Evolutionary conservation across 2,329 filamentous ascomycete genomes (phyloP).

Genomic region (Aspergillus quadrilineatus): DNA sequence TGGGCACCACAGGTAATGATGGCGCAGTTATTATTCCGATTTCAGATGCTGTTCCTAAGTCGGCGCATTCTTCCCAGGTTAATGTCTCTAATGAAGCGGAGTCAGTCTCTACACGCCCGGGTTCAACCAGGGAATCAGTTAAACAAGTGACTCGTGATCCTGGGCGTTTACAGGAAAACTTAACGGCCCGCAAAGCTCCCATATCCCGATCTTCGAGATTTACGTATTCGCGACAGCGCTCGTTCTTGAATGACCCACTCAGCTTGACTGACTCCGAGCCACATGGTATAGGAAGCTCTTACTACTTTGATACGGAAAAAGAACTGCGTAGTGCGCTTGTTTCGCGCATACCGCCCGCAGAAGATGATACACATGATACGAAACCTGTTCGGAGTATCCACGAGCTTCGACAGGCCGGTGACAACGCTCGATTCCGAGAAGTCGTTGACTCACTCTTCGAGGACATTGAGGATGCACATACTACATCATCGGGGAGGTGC

Average conservation of each 20-base stretch:
- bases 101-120: background rate
- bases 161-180: background rate
- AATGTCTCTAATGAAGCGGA: background rate
- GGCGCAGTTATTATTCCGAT: background rate
- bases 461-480: conserved; percentile 54
- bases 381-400: conserved; percentile 58
- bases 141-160: background rate
- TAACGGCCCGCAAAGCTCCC: conserved; percentile 2
- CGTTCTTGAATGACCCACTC: conserved; percentile 56
- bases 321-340: conserved; percentile 7
- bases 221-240: conserved; percentile 61
- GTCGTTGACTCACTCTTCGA: conserved; percentile 58
- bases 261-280: conserved; percentile 15
- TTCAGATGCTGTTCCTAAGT: background rate
- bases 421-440: conserved; percentile 56
- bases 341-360: conserved; percentile 21
- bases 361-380: conserved; percentile 48
- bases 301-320: conserved; percentile 4
- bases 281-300: conserved; percentile 4
- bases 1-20: conserved; percentile 22
- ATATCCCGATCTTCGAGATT: conserved; percentile 44
- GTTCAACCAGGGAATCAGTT: background rate
- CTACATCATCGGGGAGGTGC: conserved; percentile 49
- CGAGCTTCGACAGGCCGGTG: conserved; percentile 60
- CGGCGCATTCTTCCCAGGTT: background rate